Evolutionary conservation across 2,329 filamentous ascomycete species (phyloP), one percentile per base, ranked within the genome.

Genomic region (Fusarium praegraminearum): DNA sequence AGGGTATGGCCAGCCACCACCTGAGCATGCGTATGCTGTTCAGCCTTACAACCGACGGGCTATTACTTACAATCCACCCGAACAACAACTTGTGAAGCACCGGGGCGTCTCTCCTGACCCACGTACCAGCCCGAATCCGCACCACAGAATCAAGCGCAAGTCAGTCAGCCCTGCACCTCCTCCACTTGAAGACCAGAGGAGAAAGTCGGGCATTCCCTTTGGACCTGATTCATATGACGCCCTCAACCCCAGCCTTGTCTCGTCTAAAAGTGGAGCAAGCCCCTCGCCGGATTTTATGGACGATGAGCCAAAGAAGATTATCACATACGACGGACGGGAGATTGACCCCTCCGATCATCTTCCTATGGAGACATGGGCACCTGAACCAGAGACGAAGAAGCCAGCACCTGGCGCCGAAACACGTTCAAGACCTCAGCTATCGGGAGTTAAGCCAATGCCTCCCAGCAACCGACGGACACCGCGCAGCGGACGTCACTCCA

Each of bases 311-410:
- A 70, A 71, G 30, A 93, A 93, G 74, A 93, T 94, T 65, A 89
- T 94, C 55, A 91, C 89, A 2, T 86, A 91, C 67, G 91, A 93
- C 75, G 92, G 92, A 9, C 86, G 90, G 57, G 90, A 93, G 73
- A 86, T 95, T 57, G 92, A 95, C 75, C 92, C 92, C 1, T 93
- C 91, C 1, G 92, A 95, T 77, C 92, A 94, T 75, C 83, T 94
- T 16, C 92, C 92, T 0, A 87, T 93, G 76, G 89, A 92, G 57
- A 88, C 88, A 2, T 94, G 91, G 91, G 91, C 91, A 3, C 91
- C 91, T 0, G 91, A 94, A 73, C 91, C 91, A 0, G 90, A 92
- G 71, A 84, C 86, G 3, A 79, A 79, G 64, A 67, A 76, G 4
- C 64, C 73, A 28, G 76, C 76, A 51, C 62, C 75, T 20, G 71